Conservation (phyloP, 208 protist genomes). For the Acanthamoeba lenticulata region DNA sequence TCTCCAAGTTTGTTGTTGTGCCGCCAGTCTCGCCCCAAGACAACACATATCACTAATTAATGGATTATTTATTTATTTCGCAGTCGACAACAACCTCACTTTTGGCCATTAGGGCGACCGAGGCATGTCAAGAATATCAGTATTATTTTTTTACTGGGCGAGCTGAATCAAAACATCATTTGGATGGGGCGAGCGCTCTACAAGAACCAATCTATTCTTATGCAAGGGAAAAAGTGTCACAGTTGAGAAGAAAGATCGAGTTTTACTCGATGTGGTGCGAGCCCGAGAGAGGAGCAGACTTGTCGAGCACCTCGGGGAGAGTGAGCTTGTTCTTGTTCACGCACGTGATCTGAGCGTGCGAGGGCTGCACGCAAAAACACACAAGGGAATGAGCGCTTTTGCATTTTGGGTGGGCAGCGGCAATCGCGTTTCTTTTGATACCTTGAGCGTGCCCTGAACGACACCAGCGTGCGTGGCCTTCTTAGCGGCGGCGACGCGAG, state of each 20-base stretch:
- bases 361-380: neutral
- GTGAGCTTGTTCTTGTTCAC: conserved; percentile 49
- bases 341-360: conserved; percentile 33
- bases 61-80: neutral
- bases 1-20: no score
- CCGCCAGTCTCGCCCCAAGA: neutral
- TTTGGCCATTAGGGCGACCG: neutral
- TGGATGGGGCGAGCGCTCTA: neutral
- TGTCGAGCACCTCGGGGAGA: neutral
- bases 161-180: no score
- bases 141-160: neutral
- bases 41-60: neutral
- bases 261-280: conserved; percentile 47
- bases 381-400: neutral
- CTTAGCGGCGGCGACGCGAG: neutral
- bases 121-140: neutral
- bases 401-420: neutral
- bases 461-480: conserved; percentile 28
- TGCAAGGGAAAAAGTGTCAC: neutral
- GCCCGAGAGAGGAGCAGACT: neutral
- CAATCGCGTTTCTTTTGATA: neutral
- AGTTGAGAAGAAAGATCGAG: neutral
- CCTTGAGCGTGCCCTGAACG: neutral
- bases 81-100: neutral
- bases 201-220: neutral